Evolutionary conservation across 2,329 filamentous ascomycete species (phyloP).

Genomic region (Penicillium sp.): DNA sequence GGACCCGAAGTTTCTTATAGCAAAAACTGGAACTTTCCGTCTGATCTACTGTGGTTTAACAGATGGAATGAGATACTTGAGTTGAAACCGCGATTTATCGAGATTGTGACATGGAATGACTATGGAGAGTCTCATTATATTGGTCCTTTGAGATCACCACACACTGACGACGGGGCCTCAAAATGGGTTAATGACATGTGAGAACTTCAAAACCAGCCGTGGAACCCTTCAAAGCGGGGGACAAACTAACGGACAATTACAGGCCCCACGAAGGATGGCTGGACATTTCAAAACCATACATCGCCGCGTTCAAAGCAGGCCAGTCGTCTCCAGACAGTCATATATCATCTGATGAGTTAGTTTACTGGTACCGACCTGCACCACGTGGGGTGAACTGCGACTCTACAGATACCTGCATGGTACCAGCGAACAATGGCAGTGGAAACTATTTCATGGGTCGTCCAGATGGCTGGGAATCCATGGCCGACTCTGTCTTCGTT

Average conservation of each 20-base stretch:
- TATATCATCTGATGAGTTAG: constrained; percentile 48
- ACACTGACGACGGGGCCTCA: constrained; percentile 39
- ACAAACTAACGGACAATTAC: neutral
- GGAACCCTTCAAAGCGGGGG: too few relatives aligned
- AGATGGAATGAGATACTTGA: constrained; percentile 44
- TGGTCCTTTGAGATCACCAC: constrained; percentile 42
- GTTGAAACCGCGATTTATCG: constrained; percentile 48
- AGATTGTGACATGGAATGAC: constrained; percentile 51
- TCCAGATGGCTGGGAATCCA: constrained; percentile 50
- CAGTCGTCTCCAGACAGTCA: constrained; percentile 34
- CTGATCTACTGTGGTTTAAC: constrained; percentile 44
- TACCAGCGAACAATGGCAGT: constrained; percentile 44
- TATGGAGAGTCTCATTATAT: constrained; percentile 57
- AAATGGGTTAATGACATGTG: constrained; percentile 52
- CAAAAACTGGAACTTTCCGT: constrained; percentile 53
- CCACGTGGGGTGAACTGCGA: constrained; percentile 49
- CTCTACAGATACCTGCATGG: constrained; percentile 51
- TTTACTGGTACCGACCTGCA: constrained; percentile 57
- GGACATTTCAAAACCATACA: constrained; percentile 53
- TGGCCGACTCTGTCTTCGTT: constrained; percentile 53
- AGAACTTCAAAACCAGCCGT: constrained; percentile 5
- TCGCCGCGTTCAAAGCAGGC: constrained; percentile 52
- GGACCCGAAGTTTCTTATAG: constrained; percentile 44
- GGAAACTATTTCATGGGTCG: constrained; percentile 54
- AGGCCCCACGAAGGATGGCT: constrained; percentile 54